Evolutionary conservation across 345 rosid genomes (phyloP).

Genomic region (Syzygium jambos): DNA sequence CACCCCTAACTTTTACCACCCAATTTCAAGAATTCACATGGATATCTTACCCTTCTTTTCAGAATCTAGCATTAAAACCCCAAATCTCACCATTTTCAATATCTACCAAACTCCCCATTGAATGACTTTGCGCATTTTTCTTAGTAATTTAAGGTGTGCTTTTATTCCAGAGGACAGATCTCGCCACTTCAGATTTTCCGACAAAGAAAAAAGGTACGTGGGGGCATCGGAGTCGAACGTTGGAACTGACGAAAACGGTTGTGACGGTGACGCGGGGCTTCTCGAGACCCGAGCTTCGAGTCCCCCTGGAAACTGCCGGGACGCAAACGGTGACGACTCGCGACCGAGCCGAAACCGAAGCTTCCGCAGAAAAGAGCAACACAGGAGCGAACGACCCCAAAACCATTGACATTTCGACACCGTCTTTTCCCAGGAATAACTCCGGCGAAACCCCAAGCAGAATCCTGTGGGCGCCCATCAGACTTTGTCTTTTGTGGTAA

Average conservation of each 20-base stretch:
- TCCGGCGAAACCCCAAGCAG: not conserved
- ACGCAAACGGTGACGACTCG: not conserved
- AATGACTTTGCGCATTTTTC: not conserved
- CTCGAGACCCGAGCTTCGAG: not conserved
- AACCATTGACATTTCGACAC: not conserved
- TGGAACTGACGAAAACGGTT: not conserved
- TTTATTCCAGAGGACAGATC: not conserved
- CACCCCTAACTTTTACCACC: not conserved
- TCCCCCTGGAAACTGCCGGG: not conserved
- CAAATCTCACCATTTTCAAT: not conserved
- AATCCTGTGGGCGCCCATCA: constrained; percentile 13
- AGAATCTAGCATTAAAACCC: not conserved
- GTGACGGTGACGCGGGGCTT: not conserved
- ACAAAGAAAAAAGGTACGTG: not conserved
- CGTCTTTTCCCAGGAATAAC: not conserved
- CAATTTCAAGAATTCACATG: not conserved
- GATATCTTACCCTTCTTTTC: not conserved
- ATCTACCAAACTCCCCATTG: not conserved
- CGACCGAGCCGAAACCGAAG: not conserved
- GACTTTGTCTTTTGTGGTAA: not conserved
- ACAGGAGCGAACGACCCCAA: not conserved
- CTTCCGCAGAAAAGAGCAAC: not conserved
- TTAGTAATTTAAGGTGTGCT: not conserved
- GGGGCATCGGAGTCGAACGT: not conserved
- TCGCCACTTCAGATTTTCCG: not conserved